Evolutionary conservation across 495 filamentous ascomycete species (phyloP), one percentile per base, ranked within the genome.

Genomic region (Apiosordaria backusii): DNA sequence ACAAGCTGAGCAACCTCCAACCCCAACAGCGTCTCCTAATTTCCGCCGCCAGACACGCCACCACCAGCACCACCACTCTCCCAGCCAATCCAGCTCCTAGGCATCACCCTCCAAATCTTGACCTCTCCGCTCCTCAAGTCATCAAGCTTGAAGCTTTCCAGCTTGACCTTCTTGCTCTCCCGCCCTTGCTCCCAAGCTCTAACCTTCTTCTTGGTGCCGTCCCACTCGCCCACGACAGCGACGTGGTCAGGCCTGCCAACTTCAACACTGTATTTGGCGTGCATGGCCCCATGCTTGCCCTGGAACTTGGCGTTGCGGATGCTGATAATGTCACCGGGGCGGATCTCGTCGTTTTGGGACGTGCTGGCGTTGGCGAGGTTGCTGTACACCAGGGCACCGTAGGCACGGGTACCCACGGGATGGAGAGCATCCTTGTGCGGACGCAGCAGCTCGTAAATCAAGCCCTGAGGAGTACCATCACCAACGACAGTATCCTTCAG

Each of bases 151-250:
- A 91, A 98, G 76, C 91, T 93, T 81, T 98, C 94, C 64, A 91
- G 79, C 81, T 93, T 96, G 50, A 96, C 90, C 81, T 97, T 98
- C 80, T 89, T 95, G 74, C 88, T 94, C 78, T 98, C 95, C 29
- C 95, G 81, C 0, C 94, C 95, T 74, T 99, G 95, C 74, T 99
- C 95, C 90, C 91, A 98, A 0, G 88, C 93, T 50, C 93, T 81
- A 45, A 99, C 89, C 84, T 97, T 97, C 86, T 97, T 97, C 84
- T 97, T 97, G 25, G 92, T 97, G 29, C 95, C 95, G 76, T 99
- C 95, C 95, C 95, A 99, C 74, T 99, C 95, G 13, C 92, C 85
- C n/a, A 98, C 93, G n/a, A 99, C 82, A 3, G 85, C 96, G 1
- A 98, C 95, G 76, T 99, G 95, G 70, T 97, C 94, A 4, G 91